These are phyloP conservation scores for Vicia faba DNA, from an alignment of 306 rosid genomes.

Conservation along the genomic window DNA sequence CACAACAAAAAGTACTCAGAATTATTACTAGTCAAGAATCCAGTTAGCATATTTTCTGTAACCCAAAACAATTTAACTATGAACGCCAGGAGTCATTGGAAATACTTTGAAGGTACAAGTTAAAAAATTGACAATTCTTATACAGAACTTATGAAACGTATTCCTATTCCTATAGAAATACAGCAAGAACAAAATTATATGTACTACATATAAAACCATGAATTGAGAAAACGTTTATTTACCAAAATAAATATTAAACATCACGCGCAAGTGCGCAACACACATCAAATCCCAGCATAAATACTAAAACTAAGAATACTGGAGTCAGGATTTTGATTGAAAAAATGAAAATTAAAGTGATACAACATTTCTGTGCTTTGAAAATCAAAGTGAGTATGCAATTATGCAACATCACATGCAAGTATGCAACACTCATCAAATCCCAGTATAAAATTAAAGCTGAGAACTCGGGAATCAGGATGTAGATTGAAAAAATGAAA, in stretches of 20 bases:
- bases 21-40: conserved; percentile 22
- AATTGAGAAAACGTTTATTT: conserved; percentile 15
- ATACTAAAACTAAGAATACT: neutral
- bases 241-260: conserved; percentile 21
- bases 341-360: conserved; percentile 30
- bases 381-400: no score
- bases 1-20: conserved; percentile 21
- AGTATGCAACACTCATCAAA: neutral
- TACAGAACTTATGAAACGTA: conserved; percentile 1
- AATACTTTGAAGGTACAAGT: conserved; percentile 2
- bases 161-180: conserved; percentile 17
- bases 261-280: neutral
- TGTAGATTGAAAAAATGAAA: conserved; percentile 25
- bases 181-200: conserved; percentile 6
- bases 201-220: neutral
- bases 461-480: conserved; percentile 23
- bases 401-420: conserved; percentile 1
- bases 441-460: neutral
- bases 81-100: conserved; percentile 14
- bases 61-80: conserved; percentile 18
- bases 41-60: conserved; percentile 13
- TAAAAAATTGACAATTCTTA: neutral
- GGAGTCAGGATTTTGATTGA: conserved; percentile 6
- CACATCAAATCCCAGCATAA: conserved; percentile 1
- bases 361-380: conserved; percentile 87